Evolutionary conservation across 2,329 filamentous ascomycete species (phyloP).

Genomic region (Amylocarpus encephaloides): DNA sequence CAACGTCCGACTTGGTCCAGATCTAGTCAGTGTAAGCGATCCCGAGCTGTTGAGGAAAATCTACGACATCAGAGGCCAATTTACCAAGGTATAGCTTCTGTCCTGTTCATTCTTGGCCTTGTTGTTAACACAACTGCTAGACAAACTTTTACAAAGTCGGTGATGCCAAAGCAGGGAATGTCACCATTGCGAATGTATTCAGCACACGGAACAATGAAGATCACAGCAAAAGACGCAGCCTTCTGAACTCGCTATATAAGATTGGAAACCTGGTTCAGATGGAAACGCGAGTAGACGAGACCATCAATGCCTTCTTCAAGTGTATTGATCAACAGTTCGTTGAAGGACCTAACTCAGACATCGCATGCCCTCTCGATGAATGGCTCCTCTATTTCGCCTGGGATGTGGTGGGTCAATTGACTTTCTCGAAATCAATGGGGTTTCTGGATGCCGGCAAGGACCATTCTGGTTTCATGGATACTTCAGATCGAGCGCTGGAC

Average conservation of each 20-base stretch:
- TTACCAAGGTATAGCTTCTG: conserved; percentile 15
- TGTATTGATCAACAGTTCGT: conserved; percentile 33
- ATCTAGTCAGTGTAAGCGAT: conserved; percentile 24
- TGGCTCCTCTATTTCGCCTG: conserved; percentile 38
- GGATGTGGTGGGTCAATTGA: conserved; percentile 36
- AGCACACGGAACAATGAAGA: conserved; percentile 15
- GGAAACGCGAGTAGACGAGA: conserved; percentile 30
- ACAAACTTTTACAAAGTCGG: conserved; percentile 22
- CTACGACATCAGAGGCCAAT: conserved; percentile 16
- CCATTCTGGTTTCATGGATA: conserved; percentile 30
- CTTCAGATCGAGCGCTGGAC: conserved; percentile 26
- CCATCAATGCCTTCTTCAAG: conserved; percentile 30
- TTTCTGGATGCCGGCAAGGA: conserved; percentile 34
- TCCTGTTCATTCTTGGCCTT: background rate
- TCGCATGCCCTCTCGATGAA: conserved; percentile 34
- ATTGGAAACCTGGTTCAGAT: conserved; percentile 14
- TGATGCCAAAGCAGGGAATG: conserved; percentile 15
- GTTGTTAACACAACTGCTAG: conserved; percentile 6
- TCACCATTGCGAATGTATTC: conserved; percentile 20
- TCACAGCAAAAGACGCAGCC: conserved; percentile 16
- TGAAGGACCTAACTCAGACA: conserved; percentile 18
- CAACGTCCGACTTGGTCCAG: conserved; percentile 23
- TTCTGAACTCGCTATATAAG: conserved; percentile 28
- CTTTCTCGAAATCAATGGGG: conserved; percentile 36
- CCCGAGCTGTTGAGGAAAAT: conserved; percentile 15